A percentile compares a stretch with the other conserved stretches of the same genome.
Evolutionary conservation across 1,139 yeast species (phyloP).

Genomic region (Zygoascus sp.): DNA sequence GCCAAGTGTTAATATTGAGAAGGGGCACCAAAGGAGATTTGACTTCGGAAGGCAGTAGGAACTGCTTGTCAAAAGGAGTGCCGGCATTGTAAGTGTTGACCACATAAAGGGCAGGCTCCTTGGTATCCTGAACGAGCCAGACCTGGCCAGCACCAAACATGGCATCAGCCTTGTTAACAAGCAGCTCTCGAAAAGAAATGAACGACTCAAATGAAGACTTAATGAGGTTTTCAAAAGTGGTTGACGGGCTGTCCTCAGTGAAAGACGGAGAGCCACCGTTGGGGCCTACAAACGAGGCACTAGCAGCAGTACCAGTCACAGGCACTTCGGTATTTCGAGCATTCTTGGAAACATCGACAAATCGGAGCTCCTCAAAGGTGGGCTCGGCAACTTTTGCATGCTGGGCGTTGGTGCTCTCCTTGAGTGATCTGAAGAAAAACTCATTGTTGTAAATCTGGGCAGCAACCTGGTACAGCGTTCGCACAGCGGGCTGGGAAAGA

Average conservation of each 20-base stretch:
- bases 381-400: constrained; percentile 21
- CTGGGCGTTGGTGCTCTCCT: constrained; percentile 27
- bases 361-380: constrained; percentile 12
- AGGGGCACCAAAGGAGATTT: constrained; percentile 53
- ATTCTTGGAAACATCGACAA: constrained; percentile 23
- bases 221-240: constrained; percentile 25
- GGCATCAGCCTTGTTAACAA: constrained; percentile 57
- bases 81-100: constrained; percentile 79
- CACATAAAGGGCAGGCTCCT: constrained; percentile 43
- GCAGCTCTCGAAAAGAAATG: constrained; percentile 52
- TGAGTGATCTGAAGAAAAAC: constrained; percentile 62
- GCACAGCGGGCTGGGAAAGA: neutral
- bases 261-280: constrained; percentile 4
- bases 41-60: constrained; percentile 36
- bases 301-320: constrained; percentile 4
- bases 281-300: constrained; percentile 11
- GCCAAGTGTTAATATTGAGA: constrained; percentile 79
- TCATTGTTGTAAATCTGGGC: constrained; percentile 92
- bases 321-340: constrained; percentile 20
- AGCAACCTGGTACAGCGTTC: constrained; percentile 68
- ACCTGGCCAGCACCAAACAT: constrained; percentile 80
- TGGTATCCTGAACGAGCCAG: constrained; percentile 60
- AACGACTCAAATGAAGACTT: constrained; percentile 38
- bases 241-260: constrained; percentile 6
- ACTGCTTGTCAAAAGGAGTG: constrained; percentile 58